Base-by-base conservation (phyloP, 371 early-diverging fungal genomes). In the Rhizopus stolonifer region DNA sequence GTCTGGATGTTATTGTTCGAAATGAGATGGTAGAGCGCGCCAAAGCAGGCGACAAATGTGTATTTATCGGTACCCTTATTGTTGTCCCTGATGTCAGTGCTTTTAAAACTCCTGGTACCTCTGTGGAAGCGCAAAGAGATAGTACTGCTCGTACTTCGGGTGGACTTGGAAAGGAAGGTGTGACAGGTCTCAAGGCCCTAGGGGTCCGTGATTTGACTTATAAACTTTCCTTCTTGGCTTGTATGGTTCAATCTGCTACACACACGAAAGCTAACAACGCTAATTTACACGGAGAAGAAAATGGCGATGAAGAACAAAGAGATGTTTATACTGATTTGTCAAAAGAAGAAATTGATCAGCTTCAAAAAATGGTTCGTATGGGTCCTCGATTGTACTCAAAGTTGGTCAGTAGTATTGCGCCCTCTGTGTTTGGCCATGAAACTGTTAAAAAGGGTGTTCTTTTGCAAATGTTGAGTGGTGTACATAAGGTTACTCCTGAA, bases 381-480 rank as follows among this genome's bases (percentile, higher is more conserved):
- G 72, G 77, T 19, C 56, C 68, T 31, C 66, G 65, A 11, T 74
- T 88, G 18, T 95, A 90, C 65, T 70, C 80, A 42, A 92, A 87
- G 57, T 79, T 93, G 31, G 88, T 86, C 19, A 70, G 79, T 56
- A 88, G 90, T 51, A 86, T 99, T 51, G 98, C 99, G 3, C 99
- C 99, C 2, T 92, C 93, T 55, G 95, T 99, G 29, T 99, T 90
- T 71, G 99, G 96, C 1, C 96, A 99, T 73, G 92, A 95, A 25
- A 94, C 95, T 46, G 89, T 99, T 51, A 99, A 99, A 76, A 95
- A 95, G 67, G 97, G 99, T 26, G 77, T 99, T 33, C 70, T 99
- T 49, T 78, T 99, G 55, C 96, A 96, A 73, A 75, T 99, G 57
- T 72, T 99, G 62, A 99, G 99, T 24, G 98, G 99, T 61, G 98